A percentile compares a stretch with the other conserved stretches of the same genome.
Conservation (phyloP, 2,329 filamentous ascomycete genomes). For the Chrysoporthe austroafricana region DNA sequence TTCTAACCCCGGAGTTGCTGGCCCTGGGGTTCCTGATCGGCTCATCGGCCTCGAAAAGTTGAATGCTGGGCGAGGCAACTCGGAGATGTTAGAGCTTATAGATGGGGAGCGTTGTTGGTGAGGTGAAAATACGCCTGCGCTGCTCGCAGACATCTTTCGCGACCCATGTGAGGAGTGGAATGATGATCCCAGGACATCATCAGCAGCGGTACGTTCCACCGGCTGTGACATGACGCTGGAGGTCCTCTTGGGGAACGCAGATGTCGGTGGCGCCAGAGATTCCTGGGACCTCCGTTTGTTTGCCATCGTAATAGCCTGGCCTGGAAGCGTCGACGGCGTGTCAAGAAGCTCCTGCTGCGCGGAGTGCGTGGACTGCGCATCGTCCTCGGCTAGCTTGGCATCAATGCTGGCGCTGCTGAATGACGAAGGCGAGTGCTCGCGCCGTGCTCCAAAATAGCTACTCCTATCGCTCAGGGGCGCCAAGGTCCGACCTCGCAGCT, state of each 20-base stretch:
- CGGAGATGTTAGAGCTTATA: slow-evolving; percentile 78
- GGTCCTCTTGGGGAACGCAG: slow-evolving; percentile 52
- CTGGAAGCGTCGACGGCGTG: slow-evolving; percentile 39
- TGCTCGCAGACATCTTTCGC: slow-evolving; percentile 80
- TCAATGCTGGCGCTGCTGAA: slow-evolving; percentile 44
- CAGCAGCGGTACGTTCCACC: slow-evolving; percentile 65
- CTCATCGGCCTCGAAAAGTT: slow-evolving; percentile 95
- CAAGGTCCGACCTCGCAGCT: slow-evolving; percentile 45
- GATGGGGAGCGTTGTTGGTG: slow-evolving; percentile 79
- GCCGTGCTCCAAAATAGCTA: slow-evolving; percentile 56
- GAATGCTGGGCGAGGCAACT: slow-evolving; percentile 73
- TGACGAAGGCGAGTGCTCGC: slow-evolving; percentile 62
- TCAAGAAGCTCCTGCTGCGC: slow-evolving; percentile 42
- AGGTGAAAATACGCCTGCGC: slow-evolving; percentile 57
- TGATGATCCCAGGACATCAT: slow-evolving; percentile 64
- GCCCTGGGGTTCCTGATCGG: slow-evolving; percentile 63
- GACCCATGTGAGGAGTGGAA: slow-evolving; percentile 63
- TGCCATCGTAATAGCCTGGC: slow-evolving; percentile 45
- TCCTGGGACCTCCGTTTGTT: slow-evolving; percentile 55
- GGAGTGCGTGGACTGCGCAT: slow-evolving; percentile 34
- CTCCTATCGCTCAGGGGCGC: slow-evolving; percentile 45
- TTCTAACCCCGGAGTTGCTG: slow-evolving; percentile 23
- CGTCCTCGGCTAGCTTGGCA: slow-evolving; percentile 22
- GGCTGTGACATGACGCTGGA: slow-evolving; percentile 67
- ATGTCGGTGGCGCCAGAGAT: slow-evolving; percentile 35